phyloP scores from a whole-genome alignment of 2,329 filamentous ascomycete genomes.

The Penicillium sp. region DNA sequence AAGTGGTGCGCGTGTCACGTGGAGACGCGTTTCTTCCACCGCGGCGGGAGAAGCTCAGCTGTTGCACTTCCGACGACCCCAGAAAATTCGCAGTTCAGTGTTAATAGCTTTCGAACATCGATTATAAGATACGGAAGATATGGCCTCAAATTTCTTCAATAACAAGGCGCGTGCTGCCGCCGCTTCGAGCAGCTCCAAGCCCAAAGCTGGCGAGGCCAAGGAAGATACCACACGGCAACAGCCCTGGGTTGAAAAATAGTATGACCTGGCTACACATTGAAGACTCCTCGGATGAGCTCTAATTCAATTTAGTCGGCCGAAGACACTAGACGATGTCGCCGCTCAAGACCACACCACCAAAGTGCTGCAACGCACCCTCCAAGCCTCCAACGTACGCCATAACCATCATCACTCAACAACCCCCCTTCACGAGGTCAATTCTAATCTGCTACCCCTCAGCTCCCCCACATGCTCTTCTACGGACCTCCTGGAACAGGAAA shows the following conservation, averaged over 20 bases:
- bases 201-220: constrained; percentile 66
- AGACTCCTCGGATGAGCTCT: not conserved
- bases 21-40: constrained; percentile 36
- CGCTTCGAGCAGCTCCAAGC: constrained; percentile 70
- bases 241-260: constrained; percentile 99
- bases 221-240: constrained; percentile 71
- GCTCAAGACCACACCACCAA: constrained; percentile 97
- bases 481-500: constrained; percentile 97
- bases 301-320: constrained; percentile 71
- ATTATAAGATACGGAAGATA: constrained; percentile 15
- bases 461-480: constrained; percentile 99
- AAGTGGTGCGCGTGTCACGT: constrained; percentile 39
- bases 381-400: constrained; percentile 79
- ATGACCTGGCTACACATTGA: constrained; percentile 28
- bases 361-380: constrained; percentile 86
- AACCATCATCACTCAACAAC: not conserved
- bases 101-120: not conserved
- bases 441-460: constrained; percentile 49
- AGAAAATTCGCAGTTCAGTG: constrained; percentile 8
- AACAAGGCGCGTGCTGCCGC: constrained; percentile 78
- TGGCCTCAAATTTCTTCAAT: constrained; percentile 90
- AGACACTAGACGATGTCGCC: constrained; percentile 90
- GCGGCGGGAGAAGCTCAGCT: constrained; percentile 18
- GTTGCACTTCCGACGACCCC: constrained; percentile 13
- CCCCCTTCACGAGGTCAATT: not conserved